phyloP scores from a whole-genome alignment of 2,329 filamentous ascomycete species.

The Fusarium sp. region DNA sequence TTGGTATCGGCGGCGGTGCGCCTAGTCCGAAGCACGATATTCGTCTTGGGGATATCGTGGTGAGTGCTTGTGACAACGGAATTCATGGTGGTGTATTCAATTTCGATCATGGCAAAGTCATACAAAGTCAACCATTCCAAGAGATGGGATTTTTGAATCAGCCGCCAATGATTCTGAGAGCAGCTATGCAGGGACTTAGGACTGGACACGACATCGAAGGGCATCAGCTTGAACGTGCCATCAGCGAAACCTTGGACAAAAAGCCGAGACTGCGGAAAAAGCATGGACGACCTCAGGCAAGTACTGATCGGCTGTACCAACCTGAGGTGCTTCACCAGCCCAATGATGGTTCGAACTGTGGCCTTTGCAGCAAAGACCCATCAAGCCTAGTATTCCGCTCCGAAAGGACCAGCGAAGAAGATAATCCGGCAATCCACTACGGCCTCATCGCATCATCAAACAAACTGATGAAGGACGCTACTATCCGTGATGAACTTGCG shows the following conservation, averaged over 20 bases:
- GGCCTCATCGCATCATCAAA: slow-evolving; percentile 1
- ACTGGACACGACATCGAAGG: fast-evolving
- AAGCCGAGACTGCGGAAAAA: not conserved
- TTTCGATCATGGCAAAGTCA: slow-evolving; percentile 35
- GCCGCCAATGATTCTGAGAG: fast-evolving
- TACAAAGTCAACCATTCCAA: not conserved
- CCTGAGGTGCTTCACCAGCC: not conserved
- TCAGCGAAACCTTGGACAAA: not conserved
- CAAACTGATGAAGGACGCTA: slow-evolving; percentile 33
- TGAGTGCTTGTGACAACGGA: not conserved
- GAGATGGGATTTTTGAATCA: not conserved
- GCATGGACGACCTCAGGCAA: not conserved
- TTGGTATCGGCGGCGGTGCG: slow-evolving; percentile 41
- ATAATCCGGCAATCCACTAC: slow-evolving; percentile 18
- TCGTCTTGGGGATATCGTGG: slow-evolving; percentile 38
- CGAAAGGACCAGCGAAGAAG: not conserved
- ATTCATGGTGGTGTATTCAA: slow-evolving; percentile 24
- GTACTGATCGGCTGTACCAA: not conserved
- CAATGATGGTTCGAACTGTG: not conserved
- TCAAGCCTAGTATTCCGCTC: not conserved
- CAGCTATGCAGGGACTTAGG: not conserved
- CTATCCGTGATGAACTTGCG: slow-evolving; percentile 5
- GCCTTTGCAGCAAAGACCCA: not conserved
- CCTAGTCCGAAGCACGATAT: slow-evolving; percentile 47
- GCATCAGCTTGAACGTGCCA: not conserved